Base-by-base conservation (phyloP, 1,139 yeast species). In the Wickerhamomyces sp. region DNA sequence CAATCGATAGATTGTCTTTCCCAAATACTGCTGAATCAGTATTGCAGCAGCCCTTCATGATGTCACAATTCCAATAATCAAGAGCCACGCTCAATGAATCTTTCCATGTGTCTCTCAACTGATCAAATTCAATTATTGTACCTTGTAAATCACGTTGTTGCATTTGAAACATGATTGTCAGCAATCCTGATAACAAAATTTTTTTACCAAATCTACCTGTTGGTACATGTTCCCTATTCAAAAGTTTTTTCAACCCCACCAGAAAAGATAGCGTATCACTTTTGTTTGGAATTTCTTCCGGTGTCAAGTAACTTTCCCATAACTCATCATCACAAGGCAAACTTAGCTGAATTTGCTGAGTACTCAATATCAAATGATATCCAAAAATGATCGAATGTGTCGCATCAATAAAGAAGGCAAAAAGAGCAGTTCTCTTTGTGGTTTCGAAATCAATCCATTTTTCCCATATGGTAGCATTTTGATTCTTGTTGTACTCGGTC, bases 311-410 rank as follows among this genome's bases (percentile, higher is more conserved):
- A 38, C 69, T 72, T 44, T 84, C 91, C 96, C 96, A 86, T 43
- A 85, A 67, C 27, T 73, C 78, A 57, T 88, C 95, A 47, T 84
- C 81, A 59, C 95, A 88, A 0, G 96, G 96, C 59, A 88, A 68
- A 39, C 82, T 74, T 50, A 84, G 66, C 57, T 89, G 90, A 42
- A 89, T 71, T 57, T 88, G 90, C 40, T 76, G 84, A 32, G 88
- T 83, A 46, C 81, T 75, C 39, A 88, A 71, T 39, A 79, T 78
- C 35, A 85, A 75, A 37, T 81, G 75, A 63, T 88, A 95, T 7
- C 95, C 85, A 65, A 85, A 87, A 45, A 86, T 76, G 33, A 85
- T 77, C n/a, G 89, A 86, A 64, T 88, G 94, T 27, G 83, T 75
- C 2, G 84, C 81, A 62, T 88, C 96, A 58, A 85, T 70, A 56